A percentile compares a stretch with the other conserved stretches of the same genome.
These are phyloP conservation scores for Thermomyces lanuginosus DNA, from an alignment of 2,329 filamentous ascomycete species.

Conservation along the genomic window DNA sequence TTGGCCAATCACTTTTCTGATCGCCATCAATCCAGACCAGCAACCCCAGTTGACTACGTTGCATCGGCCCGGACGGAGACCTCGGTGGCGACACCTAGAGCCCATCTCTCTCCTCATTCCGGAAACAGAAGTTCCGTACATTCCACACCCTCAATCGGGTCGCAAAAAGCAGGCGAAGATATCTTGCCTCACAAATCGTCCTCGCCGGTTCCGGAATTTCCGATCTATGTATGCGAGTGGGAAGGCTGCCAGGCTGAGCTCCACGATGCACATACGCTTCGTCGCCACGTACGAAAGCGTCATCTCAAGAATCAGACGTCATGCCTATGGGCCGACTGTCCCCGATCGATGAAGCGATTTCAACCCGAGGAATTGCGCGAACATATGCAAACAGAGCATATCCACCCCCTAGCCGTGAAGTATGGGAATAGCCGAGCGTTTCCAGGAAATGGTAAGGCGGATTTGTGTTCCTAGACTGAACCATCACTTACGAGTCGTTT, in stretches of 20 bases:
- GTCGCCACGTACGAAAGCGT: slow-evolving; percentile 41
- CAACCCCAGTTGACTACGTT: too few species aligned
- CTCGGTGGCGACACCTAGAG: too few species aligned
- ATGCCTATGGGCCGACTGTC: slow-evolving; percentile 10
- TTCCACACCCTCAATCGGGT: too few species aligned
- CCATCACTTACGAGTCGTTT: slow-evolving; percentile 6
- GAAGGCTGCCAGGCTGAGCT: slow-evolving; percentile 39
- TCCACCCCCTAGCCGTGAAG: slow-evolving; percentile 39
- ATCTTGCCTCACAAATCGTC: too few species aligned
- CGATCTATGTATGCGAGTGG: slow-evolving; percentile 43
- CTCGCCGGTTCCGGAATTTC: slow-evolving; percentile 12
- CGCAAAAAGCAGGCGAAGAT: too few species aligned
- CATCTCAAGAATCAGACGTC: slow-evolving; percentile 27
- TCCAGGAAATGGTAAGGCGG: slow-evolving; percentile 39
- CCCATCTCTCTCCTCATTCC: too few species aligned
- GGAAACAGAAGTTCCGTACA: too few species aligned
- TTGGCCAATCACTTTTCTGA: too few species aligned
- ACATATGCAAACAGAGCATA: slow-evolving; percentile 37
- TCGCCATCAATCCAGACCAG: too few species aligned
- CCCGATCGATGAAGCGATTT: slow-evolving; percentile 8
- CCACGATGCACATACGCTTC: slow-evolving; percentile 45
- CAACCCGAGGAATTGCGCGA: slow-evolving; percentile 27
- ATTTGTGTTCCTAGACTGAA: slow-evolving; percentile 5
- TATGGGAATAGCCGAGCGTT: slow-evolving; percentile 44
- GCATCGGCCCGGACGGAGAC: too few species aligned